Percentiles rank a stretch among this genome's conserved stretches.
These are phyloP conservation scores for Mortierella alpina DNA, from an alignment of 192 early-diverging fungal species.

Conservation along the genomic window DNA sequence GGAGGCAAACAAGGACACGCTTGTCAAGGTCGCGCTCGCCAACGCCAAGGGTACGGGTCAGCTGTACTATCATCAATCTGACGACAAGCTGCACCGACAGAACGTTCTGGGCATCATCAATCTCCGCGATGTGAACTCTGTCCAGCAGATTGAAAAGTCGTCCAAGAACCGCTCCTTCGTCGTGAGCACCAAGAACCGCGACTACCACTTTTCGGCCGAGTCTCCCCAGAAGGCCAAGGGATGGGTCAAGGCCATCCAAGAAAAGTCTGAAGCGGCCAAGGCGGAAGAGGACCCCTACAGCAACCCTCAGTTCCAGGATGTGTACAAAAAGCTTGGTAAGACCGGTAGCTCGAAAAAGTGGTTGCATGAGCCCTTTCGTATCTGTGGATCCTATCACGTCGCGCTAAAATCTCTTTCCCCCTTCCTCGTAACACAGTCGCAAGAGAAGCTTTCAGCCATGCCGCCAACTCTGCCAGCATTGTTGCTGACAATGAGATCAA, in stretches of 20 bases:
- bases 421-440: constrained; percentile 16
- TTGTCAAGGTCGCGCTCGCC: constrained; percentile 51
- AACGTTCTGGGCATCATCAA: constrained; percentile 53
- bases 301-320: constrained; percentile 42
- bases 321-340: constrained; percentile 56
- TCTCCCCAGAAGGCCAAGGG: constrained; percentile 45
- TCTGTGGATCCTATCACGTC: not conserved
- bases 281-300: constrained; percentile 15
- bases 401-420: not conserved
- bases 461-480: constrained; percentile 37
- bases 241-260: constrained; percentile 54
- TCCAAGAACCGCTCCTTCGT: constrained; percentile 48
- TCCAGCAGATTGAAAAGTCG: constrained; percentile 45
- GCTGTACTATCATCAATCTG: constrained; percentile 55
- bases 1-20: constrained; percentile 35
- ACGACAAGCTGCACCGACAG: constrained; percentile 31
- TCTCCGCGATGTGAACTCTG: constrained; percentile 50
- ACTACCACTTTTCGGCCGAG: constrained; percentile 51
- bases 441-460: constrained; percentile 48
- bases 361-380: not conserved
- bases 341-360: not conserved
- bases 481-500: constrained; percentile 43
- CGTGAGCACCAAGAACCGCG: constrained; percentile 52
- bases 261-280: constrained; percentile 47
- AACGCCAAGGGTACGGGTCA: constrained; percentile 53